Percentiles rank a stretch among this genome's conserved stretches.
Conservation (phyloP, 768 basidiomycete species). For the Mycena filopes region DNA sequence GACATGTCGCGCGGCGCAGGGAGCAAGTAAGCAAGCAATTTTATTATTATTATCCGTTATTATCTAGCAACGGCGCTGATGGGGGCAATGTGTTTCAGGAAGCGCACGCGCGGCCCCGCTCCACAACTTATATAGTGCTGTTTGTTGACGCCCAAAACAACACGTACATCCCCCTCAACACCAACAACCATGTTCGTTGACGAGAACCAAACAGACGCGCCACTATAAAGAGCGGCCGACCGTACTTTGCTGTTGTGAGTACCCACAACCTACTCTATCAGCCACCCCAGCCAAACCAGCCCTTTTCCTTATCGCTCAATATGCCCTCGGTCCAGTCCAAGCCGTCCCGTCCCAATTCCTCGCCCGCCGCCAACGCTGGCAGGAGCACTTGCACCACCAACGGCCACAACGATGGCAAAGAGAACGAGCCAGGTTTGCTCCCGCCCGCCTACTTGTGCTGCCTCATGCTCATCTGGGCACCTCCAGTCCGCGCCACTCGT, state of each 20-base stretch:
- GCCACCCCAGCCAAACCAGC: background rate
- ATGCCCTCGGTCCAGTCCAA: slow-evolving; percentile 8
- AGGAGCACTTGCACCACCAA: background rate
- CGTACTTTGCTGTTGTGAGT: background rate
- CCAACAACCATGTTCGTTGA: slow-evolving; percentile 12
- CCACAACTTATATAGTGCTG: background rate
- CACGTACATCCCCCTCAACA: slow-evolving; percentile 9
- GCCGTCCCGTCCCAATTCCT: background rate
- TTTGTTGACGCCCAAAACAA: slow-evolving; percentile 8
- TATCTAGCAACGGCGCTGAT: slow-evolving; percentile 1
- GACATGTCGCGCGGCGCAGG: too few relatives aligned
- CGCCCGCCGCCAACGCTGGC: background rate
- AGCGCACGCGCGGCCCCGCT: slow-evolving; percentile 11
- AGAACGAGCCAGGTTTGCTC: background rate
- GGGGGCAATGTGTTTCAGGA: slow-evolving; percentile 7
- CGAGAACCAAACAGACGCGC: slow-evolving; percentile 3
- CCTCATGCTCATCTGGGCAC: background rate
- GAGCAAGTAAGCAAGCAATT: too few relatives aligned
- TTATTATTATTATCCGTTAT: too few relatives aligned
- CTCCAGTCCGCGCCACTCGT: background rate
- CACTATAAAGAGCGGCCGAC: background rate
- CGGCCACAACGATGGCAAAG: background rate
- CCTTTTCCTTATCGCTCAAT: background rate
- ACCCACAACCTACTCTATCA: background rate
- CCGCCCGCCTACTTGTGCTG: too few relatives aligned